Evolutionary conservation across 768 basidiomycete species (phyloP).

Genomic region (Boletus edulis): DNA sequence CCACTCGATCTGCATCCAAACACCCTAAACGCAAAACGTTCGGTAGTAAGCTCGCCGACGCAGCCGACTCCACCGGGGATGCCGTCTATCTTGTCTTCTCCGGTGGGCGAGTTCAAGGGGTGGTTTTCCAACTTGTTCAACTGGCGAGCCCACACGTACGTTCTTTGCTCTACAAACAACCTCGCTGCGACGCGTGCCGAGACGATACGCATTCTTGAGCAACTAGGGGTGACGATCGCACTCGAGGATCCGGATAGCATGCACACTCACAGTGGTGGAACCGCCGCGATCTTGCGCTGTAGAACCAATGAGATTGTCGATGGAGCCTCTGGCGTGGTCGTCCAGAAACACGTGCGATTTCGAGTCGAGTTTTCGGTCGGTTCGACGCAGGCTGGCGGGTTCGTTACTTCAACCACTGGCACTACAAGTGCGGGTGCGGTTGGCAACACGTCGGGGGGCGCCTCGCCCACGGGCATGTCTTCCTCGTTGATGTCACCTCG

Average conservation of each 20-base stretch:
- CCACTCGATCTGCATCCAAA: slow-evolving; percentile 41
- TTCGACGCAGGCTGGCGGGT: slow-evolving; percentile 22
- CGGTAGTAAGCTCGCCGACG: slow-evolving; percentile 41
- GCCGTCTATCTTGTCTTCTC: slow-evolving; percentile 56
- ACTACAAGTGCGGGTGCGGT: no score
- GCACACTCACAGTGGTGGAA: slow-evolving; percentile 34
- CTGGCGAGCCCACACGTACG: slow-evolving; percentile 68
- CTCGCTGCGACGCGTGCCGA: slow-evolving; percentile 62
- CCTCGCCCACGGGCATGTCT: slow-evolving; percentile 23
- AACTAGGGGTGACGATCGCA: slow-evolving; percentile 59
- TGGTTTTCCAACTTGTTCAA: slow-evolving; percentile 92
- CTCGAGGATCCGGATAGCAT: slow-evolving; percentile 45
- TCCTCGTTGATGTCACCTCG: slow-evolving; percentile 27
- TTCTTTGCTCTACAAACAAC: slow-evolving; percentile 57
- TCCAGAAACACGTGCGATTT: slow-evolving; percentile 79
- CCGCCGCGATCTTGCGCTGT: slow-evolving; percentile 46
- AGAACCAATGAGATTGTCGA: slow-evolving; percentile 49
- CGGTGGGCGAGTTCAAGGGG: slow-evolving; percentile 63
- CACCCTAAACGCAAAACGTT: not conserved
- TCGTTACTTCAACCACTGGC: slow-evolving; percentile 16
- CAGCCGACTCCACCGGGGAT: slow-evolving; percentile 38
- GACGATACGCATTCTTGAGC: slow-evolving; percentile 60
- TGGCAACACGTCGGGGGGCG: no score
- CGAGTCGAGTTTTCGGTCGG: slow-evolving; percentile 67
- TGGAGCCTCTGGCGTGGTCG: slow-evolving; percentile 34